Evolutionary conservation across 768 basidiomycete genomes (phyloP), one percentile per base, ranked within the genome.

Genomic region (Boletus fagicola): DNA sequence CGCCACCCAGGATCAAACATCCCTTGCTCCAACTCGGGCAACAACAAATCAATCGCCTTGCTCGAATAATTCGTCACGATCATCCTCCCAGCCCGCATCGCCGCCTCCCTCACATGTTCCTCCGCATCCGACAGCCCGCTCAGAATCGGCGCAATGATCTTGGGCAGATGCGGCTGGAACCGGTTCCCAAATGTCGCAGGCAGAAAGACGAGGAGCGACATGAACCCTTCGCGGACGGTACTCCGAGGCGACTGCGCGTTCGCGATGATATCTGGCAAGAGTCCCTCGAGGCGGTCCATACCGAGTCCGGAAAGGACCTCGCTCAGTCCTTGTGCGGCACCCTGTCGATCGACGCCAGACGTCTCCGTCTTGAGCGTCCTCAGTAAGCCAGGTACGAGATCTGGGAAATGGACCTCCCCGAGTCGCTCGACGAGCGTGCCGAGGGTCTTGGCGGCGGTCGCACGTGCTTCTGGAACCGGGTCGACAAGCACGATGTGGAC

Each of bases 71-170:
- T 97, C 57, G 86, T 88, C 62, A 99, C 91, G 62, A 98, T 88
- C 94, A 98, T 98, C 61, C 97, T 81, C 56, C 96, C 95, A n/a
- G 96, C 95, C 36, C 92, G 85, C 95, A 98, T 98, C 5, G 96
- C 94, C 12, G 96, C 95, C 61, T 98, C 95, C 26, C 96, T 82
- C 11, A 98, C 97, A 67, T 90, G 94, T 75, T 98, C 97, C 64
- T 97, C 95, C 8, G 85, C 78, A 67, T 98, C 96, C 0, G 96
- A 88, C 38, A 99, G 76, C 60, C 97, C 97, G 45, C 84, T 84
- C 35, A 98, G 79, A 61, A 99, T 96, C 0, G 96, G 96, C 11
- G 88, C 77, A 43, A 98, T 91, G 68, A 99, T 96, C 73, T 93
- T 91, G 8, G 93, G 90, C 10, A 99, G 78, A 75, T 98, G 95